These are phyloP conservation scores for Oryza officinalis DNA, from an alignment of 176 grass and related monocot genomes.

Conservation along the genomic window DNA sequence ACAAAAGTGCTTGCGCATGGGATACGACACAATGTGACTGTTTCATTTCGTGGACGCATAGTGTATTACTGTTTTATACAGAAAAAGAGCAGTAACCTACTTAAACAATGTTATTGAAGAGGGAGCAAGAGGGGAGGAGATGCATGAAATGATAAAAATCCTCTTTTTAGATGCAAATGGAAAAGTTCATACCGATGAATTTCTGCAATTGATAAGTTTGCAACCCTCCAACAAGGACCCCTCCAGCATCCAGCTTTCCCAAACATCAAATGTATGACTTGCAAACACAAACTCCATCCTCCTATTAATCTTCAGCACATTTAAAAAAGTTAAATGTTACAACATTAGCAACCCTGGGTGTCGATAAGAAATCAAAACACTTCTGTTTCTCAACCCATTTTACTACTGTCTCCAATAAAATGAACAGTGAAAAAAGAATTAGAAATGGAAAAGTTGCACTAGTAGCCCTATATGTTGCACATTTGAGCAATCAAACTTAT, in stretches of 20 bases:
- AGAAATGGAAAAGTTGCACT: not conserved
- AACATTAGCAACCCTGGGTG: not conserved
- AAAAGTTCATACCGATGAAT: slow-evolving; percentile 62
- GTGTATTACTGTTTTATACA: not conserved
- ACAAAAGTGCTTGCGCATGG: not conserved
- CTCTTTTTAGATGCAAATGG: slow-evolving; percentile 17
- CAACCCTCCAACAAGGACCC: slow-evolving; percentile 71
- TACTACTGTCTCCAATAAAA: not conserved
- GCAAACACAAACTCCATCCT: slow-evolving; percentile 95
- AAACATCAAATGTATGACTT: slow-evolving; percentile 86
- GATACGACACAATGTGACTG: not conserved
- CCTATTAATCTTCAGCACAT: slow-evolving; percentile 76
- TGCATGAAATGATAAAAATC: not conserved
- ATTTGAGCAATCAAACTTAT: not conserved
- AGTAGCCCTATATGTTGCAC: not conserved
- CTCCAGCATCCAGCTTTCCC: slow-evolving; percentile 84
- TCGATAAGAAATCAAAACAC: not conserved
- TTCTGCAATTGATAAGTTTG: slow-evolving; percentile 82
- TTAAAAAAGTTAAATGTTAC: not conserved
- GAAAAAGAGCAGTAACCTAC: not conserved
- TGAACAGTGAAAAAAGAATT: not conserved
- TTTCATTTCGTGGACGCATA: not conserved
- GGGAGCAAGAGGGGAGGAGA: not conserved
- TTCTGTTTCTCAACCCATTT: not conserved
- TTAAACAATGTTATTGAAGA: not conserved